Conservation (phyloP, 2,329 filamentous ascomycete genomes). For the Fusarium euwallaceae region DNA sequence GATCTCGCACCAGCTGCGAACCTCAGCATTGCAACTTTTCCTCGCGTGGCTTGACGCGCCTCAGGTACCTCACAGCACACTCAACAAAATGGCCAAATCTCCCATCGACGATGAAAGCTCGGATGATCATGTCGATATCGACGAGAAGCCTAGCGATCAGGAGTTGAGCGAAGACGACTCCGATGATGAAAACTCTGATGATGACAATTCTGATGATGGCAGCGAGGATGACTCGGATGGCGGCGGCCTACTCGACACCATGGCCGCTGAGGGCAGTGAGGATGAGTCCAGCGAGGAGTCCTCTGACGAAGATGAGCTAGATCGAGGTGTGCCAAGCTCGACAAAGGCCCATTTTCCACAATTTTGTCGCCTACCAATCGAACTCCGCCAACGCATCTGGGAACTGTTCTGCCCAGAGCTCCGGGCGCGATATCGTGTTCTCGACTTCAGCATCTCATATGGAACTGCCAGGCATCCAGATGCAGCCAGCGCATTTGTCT, state of each 20-base stretch:
- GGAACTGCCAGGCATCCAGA: slow-evolving; percentile 24
- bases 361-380: slow-evolving; percentile 48
- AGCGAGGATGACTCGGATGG: slow-evolving; percentile 39
- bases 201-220: slow-evolving; percentile 23
- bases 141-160: slow-evolving; percentile 1
- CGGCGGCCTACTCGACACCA: slow-evolving; percentile 41
- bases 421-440: slow-evolving; percentile 42
- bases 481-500: slow-evolving; percentile 8
- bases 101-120: slow-evolving; percentile 19
- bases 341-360: slow-evolving; percentile 37
- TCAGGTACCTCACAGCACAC: background rate
- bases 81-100: slow-evolving; percentile 24
- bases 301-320: background rate
- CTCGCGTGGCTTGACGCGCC: slow-evolving; percentile 17
- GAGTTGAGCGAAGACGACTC: slow-evolving; percentile 1
- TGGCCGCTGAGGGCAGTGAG: slow-evolving; percentile 43
- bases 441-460: slow-evolving; percentile 43
- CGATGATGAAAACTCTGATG: slow-evolving; percentile 19
- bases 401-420: slow-evolving; percentile 51
- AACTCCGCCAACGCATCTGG: slow-evolving; percentile 51
- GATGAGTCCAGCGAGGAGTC: slow-evolving; percentile 35
- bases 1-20: background rate
- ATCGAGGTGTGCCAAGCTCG: background rate
- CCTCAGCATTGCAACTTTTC: slow-evolving; percentile 10
- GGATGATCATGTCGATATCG: slow-evolving; percentile 1